Conservation (phyloP, 306 rosid species). For the Alnus rubra region DNA sequence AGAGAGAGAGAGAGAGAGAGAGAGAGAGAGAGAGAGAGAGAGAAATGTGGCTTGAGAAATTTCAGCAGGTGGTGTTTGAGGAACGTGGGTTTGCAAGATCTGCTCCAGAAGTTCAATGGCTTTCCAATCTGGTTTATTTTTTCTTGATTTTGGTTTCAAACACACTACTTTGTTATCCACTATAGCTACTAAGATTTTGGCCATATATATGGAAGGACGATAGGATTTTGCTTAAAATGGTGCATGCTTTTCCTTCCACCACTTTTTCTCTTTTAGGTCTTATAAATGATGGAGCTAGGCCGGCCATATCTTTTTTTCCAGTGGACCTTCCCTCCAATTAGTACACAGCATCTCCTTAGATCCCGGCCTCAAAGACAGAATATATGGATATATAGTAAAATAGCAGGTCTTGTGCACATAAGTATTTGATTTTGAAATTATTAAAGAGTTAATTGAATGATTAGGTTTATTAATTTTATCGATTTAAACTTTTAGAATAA, state of each 20-base stretch:
- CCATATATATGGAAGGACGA: conserved; percentile 23
- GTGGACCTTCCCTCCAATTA: conserved; percentile 15
- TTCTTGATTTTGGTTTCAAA: not conserved
- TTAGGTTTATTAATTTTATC: too few species aligned
- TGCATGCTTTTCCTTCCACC: conserved; percentile 31
- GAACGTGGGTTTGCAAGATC: not conserved
- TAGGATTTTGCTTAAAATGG: conserved; percentile 33
- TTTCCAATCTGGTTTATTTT: conserved; percentile 10
- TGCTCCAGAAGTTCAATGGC: conserved; percentile 11
- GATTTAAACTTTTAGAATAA: too few species aligned
- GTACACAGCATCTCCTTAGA: conserved; percentile 22
- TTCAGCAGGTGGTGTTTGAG: not conserved
- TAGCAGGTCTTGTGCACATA: too few species aligned
- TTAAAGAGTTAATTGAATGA: too few species aligned
- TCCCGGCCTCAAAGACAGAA: conserved; percentile 15
- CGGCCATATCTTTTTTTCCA: not conserved
- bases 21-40: not conserved
- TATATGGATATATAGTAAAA: too few species aligned
- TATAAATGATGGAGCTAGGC: conserved; percentile 24
- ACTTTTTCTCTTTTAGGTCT: conserved; percentile 1
- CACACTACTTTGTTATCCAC: not conserved
- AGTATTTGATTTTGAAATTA: too few species aligned
- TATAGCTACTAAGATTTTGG: conserved; percentile 14
- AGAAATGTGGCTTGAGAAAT: not conserved
- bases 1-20: not conserved